These are phyloP conservation scores for Emergomyces orientalis DNA, from an alignment of 2,329 filamentous ascomycete genomes.

Conservation along the genomic window DNA sequence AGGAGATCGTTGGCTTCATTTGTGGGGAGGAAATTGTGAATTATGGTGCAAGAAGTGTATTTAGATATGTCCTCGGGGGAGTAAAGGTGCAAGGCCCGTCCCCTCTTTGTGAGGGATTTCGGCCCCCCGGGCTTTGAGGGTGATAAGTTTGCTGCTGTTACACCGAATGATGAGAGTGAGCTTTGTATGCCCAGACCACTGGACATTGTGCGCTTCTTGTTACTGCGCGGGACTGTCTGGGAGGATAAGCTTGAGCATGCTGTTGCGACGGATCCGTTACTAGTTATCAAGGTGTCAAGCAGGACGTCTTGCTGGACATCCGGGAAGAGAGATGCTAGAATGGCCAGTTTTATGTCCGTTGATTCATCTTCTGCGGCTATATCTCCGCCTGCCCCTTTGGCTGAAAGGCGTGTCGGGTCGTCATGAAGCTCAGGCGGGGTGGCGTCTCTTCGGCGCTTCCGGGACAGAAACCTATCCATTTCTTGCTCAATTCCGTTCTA, in stretches of 20 bases:
- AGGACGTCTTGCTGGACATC: constrained; percentile 54
- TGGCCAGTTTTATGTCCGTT: constrained; percentile 81
- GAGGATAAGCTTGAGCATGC: constrained; percentile 50
- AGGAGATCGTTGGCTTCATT: constrained; percentile 66
- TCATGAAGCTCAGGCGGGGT: constrained; percentile 13
- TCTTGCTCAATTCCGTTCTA: constrained; percentile 16
- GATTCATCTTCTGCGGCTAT: constrained; percentile 42
- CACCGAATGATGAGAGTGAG: constrained; percentile 45
- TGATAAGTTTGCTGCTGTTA: not conserved
- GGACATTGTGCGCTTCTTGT: constrained; percentile 30
- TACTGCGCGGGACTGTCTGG: constrained; percentile 15
- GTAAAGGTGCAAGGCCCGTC: constrained; percentile 74
- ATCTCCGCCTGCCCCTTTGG: not conserved
- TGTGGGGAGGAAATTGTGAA: constrained; percentile 76
- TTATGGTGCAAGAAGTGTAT: constrained; percentile 81
- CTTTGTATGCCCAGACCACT: constrained; percentile 49
- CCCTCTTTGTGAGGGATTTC: constrained; percentile 53
- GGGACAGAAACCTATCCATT: constrained; percentile 36
- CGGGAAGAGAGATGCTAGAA: constrained; percentile 69
- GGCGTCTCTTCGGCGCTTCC: constrained; percentile 25
- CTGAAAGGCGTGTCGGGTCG: not conserved
- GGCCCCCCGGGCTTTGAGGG: not conserved
- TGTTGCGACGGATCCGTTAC: constrained; percentile 64
- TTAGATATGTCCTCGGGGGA: constrained; percentile 69
- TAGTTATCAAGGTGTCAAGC: constrained; percentile 67